Evolutionary conservation across 2,329 filamentous ascomycete genomes (phyloP), one percentile per base, ranked within the genome.

Genomic region (Hymenoscyphus linearis): DNA sequence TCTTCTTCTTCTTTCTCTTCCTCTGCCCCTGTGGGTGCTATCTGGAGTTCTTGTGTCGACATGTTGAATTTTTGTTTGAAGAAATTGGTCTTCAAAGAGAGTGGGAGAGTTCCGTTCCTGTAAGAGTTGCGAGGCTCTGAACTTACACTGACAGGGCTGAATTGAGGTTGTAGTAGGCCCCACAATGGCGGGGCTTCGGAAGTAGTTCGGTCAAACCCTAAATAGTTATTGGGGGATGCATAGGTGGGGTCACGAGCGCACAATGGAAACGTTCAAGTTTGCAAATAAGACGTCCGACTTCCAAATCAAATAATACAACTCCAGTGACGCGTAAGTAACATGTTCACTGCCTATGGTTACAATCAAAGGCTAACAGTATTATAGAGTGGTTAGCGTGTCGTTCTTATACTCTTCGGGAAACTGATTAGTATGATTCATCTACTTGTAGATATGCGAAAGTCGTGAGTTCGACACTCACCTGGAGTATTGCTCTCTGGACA

Each of bases 1-100:
- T 91, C 89, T 2, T 81, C 80, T 0, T 71, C 73, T 7, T 18
- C 26, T 12, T 10, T 3, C 5, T 67, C 67, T n/a, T 10, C 14
- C 10, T 31, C 31, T 12, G 22, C n/a, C 18, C 22, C 40, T 47
- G 40, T 18, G 9, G 40, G 40, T n/a, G 22, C 40, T 22, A 2
- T 37, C 18, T 34, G 22, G 16, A 59, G 36, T 40, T 68, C 63
- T 64, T 60, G 62, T n/a, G 64, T 47, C 35, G 65, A 22, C 66
- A 68, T 52, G 31, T 31, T 40, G 26, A 34, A 5, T 31, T 31
- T 31, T 31, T 5, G 5, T 31, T 31, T 31, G 5, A 31, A n/a
- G n/a, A n/a, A n/a, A n/a, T n/a, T n/a, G n/a, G n/a, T n/a, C n/a
- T n/a, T n/a, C n/a, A n/a, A n/a, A n/a, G 31, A 31, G 31, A 31